phyloP scores from a whole-genome alignment of 2,329 filamentous ascomycete species.

The Ophiocordyceps sinensis region DNA sequence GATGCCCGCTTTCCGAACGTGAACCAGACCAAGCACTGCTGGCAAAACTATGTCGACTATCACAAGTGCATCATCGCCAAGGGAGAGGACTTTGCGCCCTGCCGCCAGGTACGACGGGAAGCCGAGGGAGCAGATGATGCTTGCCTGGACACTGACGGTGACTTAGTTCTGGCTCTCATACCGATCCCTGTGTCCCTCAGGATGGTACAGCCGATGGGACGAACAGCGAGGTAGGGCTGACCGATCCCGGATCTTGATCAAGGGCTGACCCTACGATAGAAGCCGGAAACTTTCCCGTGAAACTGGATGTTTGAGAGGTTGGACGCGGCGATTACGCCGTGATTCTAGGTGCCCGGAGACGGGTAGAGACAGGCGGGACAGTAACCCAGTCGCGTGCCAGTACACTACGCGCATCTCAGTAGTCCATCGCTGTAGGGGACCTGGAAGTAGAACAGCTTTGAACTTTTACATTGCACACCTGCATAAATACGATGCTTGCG shows the following conservation, averaged over 20 bases:
- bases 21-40: constrained; percentile 99
- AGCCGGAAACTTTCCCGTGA: constrained; percentile 53
- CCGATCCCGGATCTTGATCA: background rate
- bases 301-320: constrained; percentile 30
- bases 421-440: background rate
- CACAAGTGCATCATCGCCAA: constrained; percentile 99
- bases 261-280: constrained; percentile 25
- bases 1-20: constrained; percentile 97
- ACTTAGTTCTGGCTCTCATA: constrained; percentile 87
- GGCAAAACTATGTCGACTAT: constrained; percentile 99
- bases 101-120: constrained; percentile 62
- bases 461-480: constrained; percentile 1
- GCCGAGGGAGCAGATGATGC: background rate
- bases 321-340: background rate
- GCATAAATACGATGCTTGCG: background rate
- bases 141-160: constrained; percentile 7
- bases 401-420: constrained; percentile 19
- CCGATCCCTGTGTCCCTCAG: constrained; percentile 90
- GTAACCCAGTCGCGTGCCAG: constrained; percentile 17
- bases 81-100: constrained; percentile 95
- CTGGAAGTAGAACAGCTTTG: constrained; percentile 7
- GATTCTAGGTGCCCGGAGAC: background rate
- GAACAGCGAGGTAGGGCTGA: constrained; percentile 72
- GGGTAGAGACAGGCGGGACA: constrained; percentile 13
- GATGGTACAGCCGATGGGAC: constrained; percentile 92